Evolutionary conservation across 331 rosid species (phyloP).

Genomic region (Saraca asoca): DNA sequence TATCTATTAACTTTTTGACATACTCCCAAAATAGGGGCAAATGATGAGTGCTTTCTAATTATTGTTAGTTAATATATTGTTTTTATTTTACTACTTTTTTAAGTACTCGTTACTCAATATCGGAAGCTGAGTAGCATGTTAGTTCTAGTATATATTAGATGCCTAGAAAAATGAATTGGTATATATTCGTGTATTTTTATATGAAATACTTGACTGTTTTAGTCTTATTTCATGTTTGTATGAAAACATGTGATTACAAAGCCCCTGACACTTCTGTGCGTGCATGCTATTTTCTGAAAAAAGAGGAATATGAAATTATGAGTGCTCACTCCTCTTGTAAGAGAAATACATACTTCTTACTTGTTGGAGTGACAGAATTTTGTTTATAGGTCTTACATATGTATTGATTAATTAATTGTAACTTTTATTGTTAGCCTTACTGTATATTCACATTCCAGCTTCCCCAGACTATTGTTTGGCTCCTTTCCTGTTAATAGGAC

Average conservation of each 20-base stretch:
- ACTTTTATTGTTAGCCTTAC: no score
- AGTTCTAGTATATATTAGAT: conserved; percentile 21
- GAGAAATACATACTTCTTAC: neutral
- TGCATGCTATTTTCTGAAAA: conserved; percentile 5
- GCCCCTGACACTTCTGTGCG: conserved; percentile 6
- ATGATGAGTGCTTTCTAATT: conserved; percentile 4
- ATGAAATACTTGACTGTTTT: conserved; percentile 15
- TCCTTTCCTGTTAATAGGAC: no score
- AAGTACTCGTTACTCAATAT: no score
- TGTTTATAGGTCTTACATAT: neutral
- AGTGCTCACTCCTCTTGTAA: conserved; percentile 1
- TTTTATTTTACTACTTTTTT: conserved; percentile 3
- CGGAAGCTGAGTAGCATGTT: neutral
- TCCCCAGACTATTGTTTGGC: no score
- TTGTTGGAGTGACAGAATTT: conserved; percentile 11
- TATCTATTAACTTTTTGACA: conserved; percentile 11
- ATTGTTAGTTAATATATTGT: conserved; percentile 2
- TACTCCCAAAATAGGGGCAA: conserved; percentile 1
- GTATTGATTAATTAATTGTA: no score
- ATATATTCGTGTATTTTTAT: conserved; percentile 12
- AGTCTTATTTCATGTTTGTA: conserved; percentile 14
- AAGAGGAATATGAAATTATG: neutral
- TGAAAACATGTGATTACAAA: conserved; percentile 6
- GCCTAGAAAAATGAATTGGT: conserved; percentile 13
- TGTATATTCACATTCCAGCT: no score